Evolutionary conservation across 352 stramenopile genomes (phyloP), one percentile per base, ranked within the genome.

Genomic region (Globisporangium cystogenes): DNA sequence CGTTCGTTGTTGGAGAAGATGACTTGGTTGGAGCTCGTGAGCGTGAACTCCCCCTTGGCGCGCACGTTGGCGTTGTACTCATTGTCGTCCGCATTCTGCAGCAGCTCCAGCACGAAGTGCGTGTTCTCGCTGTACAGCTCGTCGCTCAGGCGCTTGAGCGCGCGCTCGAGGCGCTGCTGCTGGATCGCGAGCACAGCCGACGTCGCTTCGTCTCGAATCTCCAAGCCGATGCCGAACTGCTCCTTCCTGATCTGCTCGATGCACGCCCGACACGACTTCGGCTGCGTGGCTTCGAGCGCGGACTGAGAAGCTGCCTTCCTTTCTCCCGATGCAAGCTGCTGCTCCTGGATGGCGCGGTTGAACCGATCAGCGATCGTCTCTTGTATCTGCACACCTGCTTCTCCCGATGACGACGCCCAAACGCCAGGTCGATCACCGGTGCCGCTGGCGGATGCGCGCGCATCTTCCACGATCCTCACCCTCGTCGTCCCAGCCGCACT

Each of bases 11-110:
- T 95, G 59, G 70, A 67, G 45, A 96, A 95, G 11, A 90, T 60
- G 31, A 95, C 85, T 7, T 75, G 40, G 16, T 74, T 65, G 6
- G 67, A 55, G 0, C 36, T 20, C 0, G 74, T 86, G 43, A 93
- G 63, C 10, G 67, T 70, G 52, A 95, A 93, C 44, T 79, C 72
- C 23, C 74, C 74, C 7, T 67, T 61, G 4, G 86, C 84, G 31
- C 74, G 51, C 12, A 80, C 65, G 10, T 48, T 45, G 1, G 42
- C 8, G 7, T 63, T 53, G 44, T 95, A 96, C 21, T 37, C 48
- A 39, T 95, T 95, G 59, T 96, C 86, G 52, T 96, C 84, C 10
- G 86, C 84, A 31, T 96, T 96, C 46, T 96, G 86, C 15, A 96
- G 66, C 26, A 96, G 48, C 57, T 96, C 86, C 21, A 96, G 72